These are phyloP conservation scores for Hericium rajendrae DNA, from an alignment of 768 basidiomycete genomes.

Conservation along the genomic window DNA sequence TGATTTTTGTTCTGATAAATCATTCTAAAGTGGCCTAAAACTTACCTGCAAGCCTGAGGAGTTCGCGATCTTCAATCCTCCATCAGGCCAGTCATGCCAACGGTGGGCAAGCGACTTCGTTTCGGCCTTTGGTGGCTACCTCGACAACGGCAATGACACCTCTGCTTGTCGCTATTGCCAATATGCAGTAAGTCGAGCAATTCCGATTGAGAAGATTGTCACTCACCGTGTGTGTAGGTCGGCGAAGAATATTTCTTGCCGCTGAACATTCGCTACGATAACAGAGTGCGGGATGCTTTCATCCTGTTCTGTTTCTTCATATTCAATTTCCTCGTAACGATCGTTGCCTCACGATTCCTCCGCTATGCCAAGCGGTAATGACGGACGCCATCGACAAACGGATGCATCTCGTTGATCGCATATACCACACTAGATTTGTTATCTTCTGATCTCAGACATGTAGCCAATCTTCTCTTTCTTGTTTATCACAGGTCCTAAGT, in stretches of 20 bases:
- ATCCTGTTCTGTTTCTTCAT: conserved; percentile 56
- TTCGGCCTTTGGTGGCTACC: conserved; percentile 54
- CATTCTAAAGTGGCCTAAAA: conserved; percentile 38
- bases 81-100: conserved; percentile 60
- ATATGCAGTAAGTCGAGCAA: conserved; percentile 21
- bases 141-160: conserved; percentile 55
- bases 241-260: conserved; percentile 64
- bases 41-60: conserved; percentile 61
- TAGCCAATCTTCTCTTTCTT: too few species aligned
- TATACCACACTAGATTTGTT: too few species aligned
- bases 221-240: conserved; percentile 17
- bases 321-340: conserved; percentile 63
- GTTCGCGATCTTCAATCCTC: conserved; percentile 63
- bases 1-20: not conserved
- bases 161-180: conserved; percentile 64
- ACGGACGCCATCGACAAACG: not conserved
- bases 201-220: too few species aligned
- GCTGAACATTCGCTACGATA: conserved; percentile 51
- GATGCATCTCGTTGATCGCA: too few species aligned
- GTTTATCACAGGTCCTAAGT: too few species aligned
- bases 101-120: conserved; percentile 64
- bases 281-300: conserved; percentile 60
- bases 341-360: conserved; percentile 59
- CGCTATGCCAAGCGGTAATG: conserved; percentile 57
- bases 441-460: too few species aligned